Base-by-base conservation (phyloP, 768 basidiomycete species). In the Boletus speciosus region DNA sequence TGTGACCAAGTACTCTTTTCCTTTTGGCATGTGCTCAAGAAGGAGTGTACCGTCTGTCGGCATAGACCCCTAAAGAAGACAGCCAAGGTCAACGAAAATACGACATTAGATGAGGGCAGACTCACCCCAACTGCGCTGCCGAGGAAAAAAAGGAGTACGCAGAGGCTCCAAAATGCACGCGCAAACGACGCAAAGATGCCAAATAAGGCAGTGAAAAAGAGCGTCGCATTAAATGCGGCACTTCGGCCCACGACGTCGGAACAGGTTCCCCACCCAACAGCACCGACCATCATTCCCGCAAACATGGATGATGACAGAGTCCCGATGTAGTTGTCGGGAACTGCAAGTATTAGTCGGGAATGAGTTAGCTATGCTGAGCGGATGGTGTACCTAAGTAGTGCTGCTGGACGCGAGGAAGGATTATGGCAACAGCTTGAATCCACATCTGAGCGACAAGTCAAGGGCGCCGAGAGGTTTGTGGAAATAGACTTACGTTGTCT, bases 251-350 rank as follows among this genome's bases (percentile, higher is more conserved):
- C 74, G 6, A 96, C 72, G 70, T 98, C 96, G 10, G 94, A 95
- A 58, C 90, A 93, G 23, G 90, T 86, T 52, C 95, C 95, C 94
- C 95, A 94, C 5, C 88, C 90, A 9, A 94, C 73, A 1, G 91
- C 89, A 2, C 95, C 92, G 47, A 97, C 66, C 93, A 98, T 97
- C 96, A 98, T 98, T n/a, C 96, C 92, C 11, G 81, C 84, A 65
- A 94, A 94, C 81, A 92, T 93, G 4, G 88, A 85, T 4, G 93
- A 90, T 0, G 93, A 95, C 14, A 98, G 73, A 1, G 79, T 68
- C 23, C 94, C 96, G 46, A 95, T 90, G 59, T 82, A 83, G 44
- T 76, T 78, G 66, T 93, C 87, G 31, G 83, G 81, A 7, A 91
- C 88, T 86, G 66, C 45, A 61, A 51, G 43, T 47, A 48, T 56